Conservation (phyloP, 257 asterid genomes). For the Gardenia jasminoides region DNA sequence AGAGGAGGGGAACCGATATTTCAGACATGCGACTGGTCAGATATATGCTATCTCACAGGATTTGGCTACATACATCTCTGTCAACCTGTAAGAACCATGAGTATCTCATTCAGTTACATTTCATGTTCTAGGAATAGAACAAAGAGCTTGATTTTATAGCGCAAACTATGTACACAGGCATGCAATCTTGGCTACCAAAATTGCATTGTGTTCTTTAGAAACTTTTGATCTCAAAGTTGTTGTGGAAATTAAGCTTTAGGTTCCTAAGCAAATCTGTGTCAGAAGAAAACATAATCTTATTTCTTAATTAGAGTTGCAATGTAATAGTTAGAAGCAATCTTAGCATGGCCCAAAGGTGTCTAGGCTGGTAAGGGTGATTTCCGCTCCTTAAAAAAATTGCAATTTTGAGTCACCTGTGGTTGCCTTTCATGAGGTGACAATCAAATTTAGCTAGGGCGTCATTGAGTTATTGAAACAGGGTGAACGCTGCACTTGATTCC, state of each 20-base stretch:
- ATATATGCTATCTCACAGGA: constrained; percentile 39
- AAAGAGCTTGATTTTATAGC: background rate
- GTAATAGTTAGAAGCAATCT: background rate
- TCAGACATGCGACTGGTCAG: constrained; percentile 40
- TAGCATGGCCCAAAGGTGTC: background rate
- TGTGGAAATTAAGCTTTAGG: background rate
- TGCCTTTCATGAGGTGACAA: no score
- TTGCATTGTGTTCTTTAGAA: background rate
- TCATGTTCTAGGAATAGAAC: background rate
- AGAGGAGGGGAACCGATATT: constrained; percentile 30
- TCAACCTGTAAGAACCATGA: constrained; percentile 23
- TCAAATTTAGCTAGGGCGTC: background rate
- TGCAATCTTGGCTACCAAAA: background rate
- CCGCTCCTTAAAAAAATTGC: background rate
- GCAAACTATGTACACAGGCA: background rate
- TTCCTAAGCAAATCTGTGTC: background rate
- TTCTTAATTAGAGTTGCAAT: background rate
- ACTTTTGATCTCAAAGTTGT: background rate
- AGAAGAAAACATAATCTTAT: background rate
- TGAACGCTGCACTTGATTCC: background rate
- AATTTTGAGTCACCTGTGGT: background rate
- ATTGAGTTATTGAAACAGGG: background rate
- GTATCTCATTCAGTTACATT: background rate
- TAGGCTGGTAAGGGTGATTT: background rate
- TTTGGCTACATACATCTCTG: constrained; percentile 32